phyloP scores from a whole-genome alignment of 2,329 filamentous ascomycete genomes.

The Herpotrichia juniperi region DNA sequence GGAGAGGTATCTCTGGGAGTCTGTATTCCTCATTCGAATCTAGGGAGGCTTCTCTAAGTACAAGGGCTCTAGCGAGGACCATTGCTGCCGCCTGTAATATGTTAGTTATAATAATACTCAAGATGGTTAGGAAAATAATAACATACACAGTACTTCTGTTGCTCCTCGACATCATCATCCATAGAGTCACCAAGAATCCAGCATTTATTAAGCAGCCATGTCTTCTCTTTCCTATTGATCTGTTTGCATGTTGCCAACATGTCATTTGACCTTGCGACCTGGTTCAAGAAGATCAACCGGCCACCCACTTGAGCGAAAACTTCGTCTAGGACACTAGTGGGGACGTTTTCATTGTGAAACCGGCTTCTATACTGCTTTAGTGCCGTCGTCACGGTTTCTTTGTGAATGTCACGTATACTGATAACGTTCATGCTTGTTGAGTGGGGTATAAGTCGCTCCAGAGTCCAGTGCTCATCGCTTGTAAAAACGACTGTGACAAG shows the following conservation, averaged over 20 bases:
- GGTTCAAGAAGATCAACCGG: slow-evolving; percentile 82
- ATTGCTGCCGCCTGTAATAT: slow-evolving; percentile 77
- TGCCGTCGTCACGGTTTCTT: slow-evolving; percentile 74
- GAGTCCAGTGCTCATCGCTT: slow-evolving; percentile 97
- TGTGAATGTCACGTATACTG: slow-evolving; percentile 80
- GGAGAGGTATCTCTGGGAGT: slow-evolving; percentile 70
- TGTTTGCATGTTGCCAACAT: slow-evolving; percentile 80
- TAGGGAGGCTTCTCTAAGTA: slow-evolving; percentile 75
- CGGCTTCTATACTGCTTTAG: slow-evolving; percentile 76
- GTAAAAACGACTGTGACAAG: slow-evolving; percentile 70
- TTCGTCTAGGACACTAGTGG: slow-evolving; percentile 66
- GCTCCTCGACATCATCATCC: slow-evolving; percentile 98
- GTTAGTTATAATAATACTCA: slow-evolving; percentile 5
- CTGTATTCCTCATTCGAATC: slow-evolving; percentile 69
- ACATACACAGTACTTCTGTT: slow-evolving; percentile 88
- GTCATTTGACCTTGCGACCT: slow-evolving; percentile 80
- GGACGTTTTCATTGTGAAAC: slow-evolving; percentile 70
- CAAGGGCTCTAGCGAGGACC: slow-evolving; percentile 85
- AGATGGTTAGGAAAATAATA: slow-evolving; percentile 21
- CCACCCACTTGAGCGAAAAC: slow-evolving; percentile 91
- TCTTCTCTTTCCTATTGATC: slow-evolving; percentile 73
- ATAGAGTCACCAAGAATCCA: slow-evolving; percentile 77
- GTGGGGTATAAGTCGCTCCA: slow-evolving; percentile 88
- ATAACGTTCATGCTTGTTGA: slow-evolving; percentile 93
- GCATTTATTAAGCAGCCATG: slow-evolving; percentile 79